A percentile compares a stretch with the other conserved stretches of the same genome.
These are phyloP conservation scores for Leishmania braziliensis DNA, from an alignment of 208 protist species.

Conservation along the genomic window DNA sequence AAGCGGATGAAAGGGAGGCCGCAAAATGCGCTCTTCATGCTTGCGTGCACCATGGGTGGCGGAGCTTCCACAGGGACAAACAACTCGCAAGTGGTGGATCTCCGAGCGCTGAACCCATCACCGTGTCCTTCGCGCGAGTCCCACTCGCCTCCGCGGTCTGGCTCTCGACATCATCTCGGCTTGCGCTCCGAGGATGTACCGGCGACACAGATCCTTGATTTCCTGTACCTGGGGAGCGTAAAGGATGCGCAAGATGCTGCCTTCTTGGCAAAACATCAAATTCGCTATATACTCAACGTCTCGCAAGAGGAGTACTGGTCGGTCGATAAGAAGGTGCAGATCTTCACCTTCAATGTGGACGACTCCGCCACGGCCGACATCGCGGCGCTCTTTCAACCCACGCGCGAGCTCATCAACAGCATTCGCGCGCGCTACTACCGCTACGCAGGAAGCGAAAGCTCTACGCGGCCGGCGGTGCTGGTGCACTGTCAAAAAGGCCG, in stretches of 20 bases:
- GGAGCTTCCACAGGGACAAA: not conserved
- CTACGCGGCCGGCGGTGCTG: conserved; percentile 50
- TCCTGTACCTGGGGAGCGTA: conserved; percentile 80
- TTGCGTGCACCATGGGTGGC: conserved; percentile 13
- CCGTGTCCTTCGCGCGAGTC: conserved; percentile 10
- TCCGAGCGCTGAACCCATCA: conserved; percentile 18
- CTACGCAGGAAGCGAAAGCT: conserved; percentile 15
- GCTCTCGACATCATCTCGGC: not conserved
- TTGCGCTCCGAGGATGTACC: conserved; percentile 32
- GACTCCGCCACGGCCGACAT: conserved; percentile 73
- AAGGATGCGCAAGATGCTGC: conserved; percentile 70
- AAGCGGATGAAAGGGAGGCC: conserved; percentile 18
- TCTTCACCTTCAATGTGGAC: conserved; percentile 71
- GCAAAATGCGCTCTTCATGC: conserved; percentile 25
- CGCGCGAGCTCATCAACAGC: conserved; percentile 57
- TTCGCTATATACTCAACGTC: conserved; percentile 84
- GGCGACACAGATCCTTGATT: conserved; percentile 71
- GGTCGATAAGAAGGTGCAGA: conserved; percentile 53
- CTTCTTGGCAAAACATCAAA: conserved; percentile 68
- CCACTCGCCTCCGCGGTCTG: not conserved
- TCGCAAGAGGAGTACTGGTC: conserved; percentile 89
- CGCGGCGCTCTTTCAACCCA: conserved; percentile 53
- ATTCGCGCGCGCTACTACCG: conserved; percentile 54
- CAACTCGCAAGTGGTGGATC: conserved; percentile 30
- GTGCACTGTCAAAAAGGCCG: conserved; percentile 87